These are phyloP conservation scores for Boletus reticulatus DNA, from an alignment of 768 basidiomycete genomes.

Conservation along the genomic window DNA sequence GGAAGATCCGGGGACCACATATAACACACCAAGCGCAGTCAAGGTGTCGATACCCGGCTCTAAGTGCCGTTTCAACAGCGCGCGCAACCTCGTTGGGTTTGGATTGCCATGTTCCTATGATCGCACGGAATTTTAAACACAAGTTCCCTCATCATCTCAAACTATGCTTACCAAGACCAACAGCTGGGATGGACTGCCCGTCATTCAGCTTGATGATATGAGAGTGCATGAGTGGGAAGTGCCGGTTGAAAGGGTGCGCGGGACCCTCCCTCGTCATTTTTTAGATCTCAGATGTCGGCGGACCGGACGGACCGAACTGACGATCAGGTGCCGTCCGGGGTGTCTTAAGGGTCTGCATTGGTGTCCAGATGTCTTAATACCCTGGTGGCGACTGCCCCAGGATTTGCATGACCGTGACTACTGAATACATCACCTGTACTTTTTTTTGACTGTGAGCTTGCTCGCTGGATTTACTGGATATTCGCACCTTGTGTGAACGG, in stretches of 20 bases:
- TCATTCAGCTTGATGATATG: constrained; percentile 62
- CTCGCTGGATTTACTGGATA: background rate
- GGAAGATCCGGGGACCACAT: background rate
- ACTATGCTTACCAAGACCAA: constrained; percentile 53
- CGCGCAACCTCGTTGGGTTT: constrained; percentile 64
- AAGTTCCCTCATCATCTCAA: constrained; percentile 14
- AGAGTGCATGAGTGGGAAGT: constrained; percentile 30
- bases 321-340: background rate
- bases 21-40: constrained; percentile 58
- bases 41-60: constrained; percentile 75
- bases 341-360: background rate
- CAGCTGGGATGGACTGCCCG: constrained; percentile 50
- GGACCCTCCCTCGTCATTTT: background rate
- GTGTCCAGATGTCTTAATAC: background rate
- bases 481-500: background rate
- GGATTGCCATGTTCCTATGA: constrained; percentile 77
- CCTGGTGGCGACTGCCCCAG: background rate
- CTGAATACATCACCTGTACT: background rate
- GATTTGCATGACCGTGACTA: background rate
- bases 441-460: background rate
- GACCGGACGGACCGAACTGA: constrained; percentile 20
- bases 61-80: constrained; percentile 75
- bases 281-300: constrained; percentile 3
- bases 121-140: background rate
- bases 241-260: background rate